Evolutionary conservation across 495 filamentous ascomycete genomes (phyloP).

Genomic region (Aspergillus coremiiformis): DNA sequence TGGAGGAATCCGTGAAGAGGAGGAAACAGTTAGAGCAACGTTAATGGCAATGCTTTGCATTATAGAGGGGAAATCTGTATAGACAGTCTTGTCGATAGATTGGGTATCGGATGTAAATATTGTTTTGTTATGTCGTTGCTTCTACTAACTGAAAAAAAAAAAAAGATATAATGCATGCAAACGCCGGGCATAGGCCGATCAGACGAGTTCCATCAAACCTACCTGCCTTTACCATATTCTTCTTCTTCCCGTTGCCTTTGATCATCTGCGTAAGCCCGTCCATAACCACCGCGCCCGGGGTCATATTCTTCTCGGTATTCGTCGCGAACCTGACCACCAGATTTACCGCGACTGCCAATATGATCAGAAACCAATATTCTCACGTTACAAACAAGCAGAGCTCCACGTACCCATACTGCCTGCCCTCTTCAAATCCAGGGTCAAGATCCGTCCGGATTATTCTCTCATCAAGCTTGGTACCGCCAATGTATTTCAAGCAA

Average conservation of each 20-base stretch:
- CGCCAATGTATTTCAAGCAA: constrained; percentile 96
- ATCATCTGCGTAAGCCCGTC: constrained; percentile 58
- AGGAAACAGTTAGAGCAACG: constrained; percentile 23
- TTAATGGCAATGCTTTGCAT: not conserved
- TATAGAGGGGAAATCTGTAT: constrained; percentile 5
- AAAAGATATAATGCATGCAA: constrained; percentile 22
- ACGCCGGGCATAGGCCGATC: constrained; percentile 30
- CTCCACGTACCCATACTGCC: constrained; percentile 73
- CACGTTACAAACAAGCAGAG: not conserved
- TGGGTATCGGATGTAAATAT: constrained; percentile 17
- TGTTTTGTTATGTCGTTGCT: constrained; percentile 12
- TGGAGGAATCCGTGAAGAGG: constrained; percentile 38
- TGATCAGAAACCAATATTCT: constrained; percentile 24
- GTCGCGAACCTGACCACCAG: constrained; percentile 92
- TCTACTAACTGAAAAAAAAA: constrained; percentile 16
- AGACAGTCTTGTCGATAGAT: not conserved
- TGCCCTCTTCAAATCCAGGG: constrained; percentile 89
- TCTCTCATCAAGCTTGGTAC: constrained; percentile 96
- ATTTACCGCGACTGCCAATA: constrained; percentile 63
- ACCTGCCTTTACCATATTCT: constrained; percentile 46
- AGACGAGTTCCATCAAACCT: constrained; percentile 14
- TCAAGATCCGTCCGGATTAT: constrained; percentile 96
- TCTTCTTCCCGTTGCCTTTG: constrained; percentile 53
- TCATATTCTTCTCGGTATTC: constrained; percentile 97
- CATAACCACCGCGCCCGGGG: constrained; percentile 83